A percentile compares a stretch with the other conserved stretches of the same genome.
These are phyloP conservation scores for Acanthamoeba sp. DNA, from an alignment of 208 protist species.

Conservation along the genomic window DNA sequence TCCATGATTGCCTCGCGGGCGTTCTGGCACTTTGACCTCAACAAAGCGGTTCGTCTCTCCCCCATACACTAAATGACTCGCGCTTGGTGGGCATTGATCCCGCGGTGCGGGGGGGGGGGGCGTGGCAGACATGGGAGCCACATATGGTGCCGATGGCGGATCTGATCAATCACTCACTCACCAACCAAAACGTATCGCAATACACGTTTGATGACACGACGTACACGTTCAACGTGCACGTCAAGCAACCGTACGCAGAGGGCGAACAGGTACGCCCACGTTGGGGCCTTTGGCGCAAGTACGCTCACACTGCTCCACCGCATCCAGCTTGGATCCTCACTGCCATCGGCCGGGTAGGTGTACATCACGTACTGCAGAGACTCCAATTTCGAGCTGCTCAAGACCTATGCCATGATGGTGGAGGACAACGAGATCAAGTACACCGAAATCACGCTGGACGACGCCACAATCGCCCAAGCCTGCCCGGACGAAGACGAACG, in stretches of 20 bases:
- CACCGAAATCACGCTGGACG: background rate
- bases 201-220: background rate
- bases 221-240: background rate
- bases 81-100: too few species aligned
- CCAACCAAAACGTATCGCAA: slow-evolving; percentile 40
- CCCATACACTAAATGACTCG: background rate
- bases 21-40: slow-evolving; percentile 43
- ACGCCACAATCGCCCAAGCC: background rate
- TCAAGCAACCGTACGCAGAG: background rate
- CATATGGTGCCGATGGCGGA: slow-evolving; percentile 59
- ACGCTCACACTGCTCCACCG: too few species aligned
- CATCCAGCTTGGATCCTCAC: too few species aligned
- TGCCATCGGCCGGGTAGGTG: background rate
- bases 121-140: background rate
- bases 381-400: slow-evolving; percentile 42
- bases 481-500: background rate
- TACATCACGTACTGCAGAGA: slow-evolving; percentile 59
- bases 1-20: slow-evolving; percentile 42
- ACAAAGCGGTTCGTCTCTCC: background rate
- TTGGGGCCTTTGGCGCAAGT: background rate
- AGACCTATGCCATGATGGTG: slow-evolving; percentile 19
- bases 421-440: slow-evolving; percentile 26
- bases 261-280: slow-evolving; percentile 18
- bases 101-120: too few species aligned
- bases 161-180: slow-evolving; percentile 60